phyloP scores from a whole-genome alignment of 495 filamentous ascomycete genomes.

The Penicillium salamii region DNA sequence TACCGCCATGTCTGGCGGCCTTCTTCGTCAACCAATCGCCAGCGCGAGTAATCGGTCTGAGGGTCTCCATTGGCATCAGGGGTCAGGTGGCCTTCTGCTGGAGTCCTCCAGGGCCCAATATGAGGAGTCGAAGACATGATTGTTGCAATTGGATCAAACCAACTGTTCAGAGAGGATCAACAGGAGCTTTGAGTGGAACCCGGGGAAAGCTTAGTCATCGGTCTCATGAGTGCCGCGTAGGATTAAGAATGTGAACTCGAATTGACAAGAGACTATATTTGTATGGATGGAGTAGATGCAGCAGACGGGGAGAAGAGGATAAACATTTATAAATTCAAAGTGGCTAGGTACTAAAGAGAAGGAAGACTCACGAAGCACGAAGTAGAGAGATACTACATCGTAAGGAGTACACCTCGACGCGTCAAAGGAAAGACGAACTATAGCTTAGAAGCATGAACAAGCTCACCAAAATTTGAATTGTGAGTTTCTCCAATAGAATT shows the following conservation, averaged over 20 bases:
- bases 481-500: too few relatives aligned
- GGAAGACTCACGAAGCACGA: too few relatives aligned
- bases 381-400: too few relatives aligned
- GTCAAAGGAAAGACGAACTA: too few relatives aligned
- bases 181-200: slow-evolving; percentile 1
- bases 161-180: slow-evolving; percentile 11
- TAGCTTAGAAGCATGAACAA: too few relatives aligned
- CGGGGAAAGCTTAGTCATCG: slow-evolving; percentile 23
- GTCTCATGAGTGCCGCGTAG: slow-evolving; percentile 23
- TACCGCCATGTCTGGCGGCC: slow-evolving; percentile 94
- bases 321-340: too few relatives aligned
- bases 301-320: not conserved
- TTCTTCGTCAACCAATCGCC: slow-evolving; percentile 78
- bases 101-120: slow-evolving; percentile 42
- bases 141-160: slow-evolving; percentile 3
- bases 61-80: slow-evolving; percentile 39
- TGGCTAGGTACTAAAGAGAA: too few relatives aligned
- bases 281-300: not conserved
- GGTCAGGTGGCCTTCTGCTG: slow-evolving; percentile 38
- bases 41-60: slow-evolving; percentile 73
- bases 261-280: slow-evolving; percentile 3
- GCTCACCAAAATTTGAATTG: too few relatives aligned
- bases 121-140: slow-evolving; percentile 23
- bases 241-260: slow-evolving; percentile 15
- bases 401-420: too few relatives aligned